These are phyloP conservation scores for Leccinum subgranulosum DNA, from an alignment of 768 basidiomycete species.

Conservation along the genomic window DNA sequence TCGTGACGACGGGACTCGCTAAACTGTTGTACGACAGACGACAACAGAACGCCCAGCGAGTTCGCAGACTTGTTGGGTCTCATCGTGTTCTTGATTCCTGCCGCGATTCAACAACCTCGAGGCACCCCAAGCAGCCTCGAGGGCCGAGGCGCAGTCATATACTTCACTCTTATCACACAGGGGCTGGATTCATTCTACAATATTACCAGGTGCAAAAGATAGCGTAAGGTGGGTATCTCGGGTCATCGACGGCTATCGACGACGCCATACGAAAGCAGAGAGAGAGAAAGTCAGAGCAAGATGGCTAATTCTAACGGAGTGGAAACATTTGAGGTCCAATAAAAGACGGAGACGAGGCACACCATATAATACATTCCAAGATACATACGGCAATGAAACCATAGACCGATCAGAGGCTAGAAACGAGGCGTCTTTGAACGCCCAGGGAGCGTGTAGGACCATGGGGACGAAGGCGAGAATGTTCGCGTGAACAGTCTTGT, in stretches of 20 bases:
- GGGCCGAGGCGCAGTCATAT: slow-evolving; percentile 1
- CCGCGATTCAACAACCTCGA: background rate
- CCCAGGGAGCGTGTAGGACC: background rate
- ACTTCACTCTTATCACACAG: background rate
- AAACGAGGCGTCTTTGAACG: background rate
- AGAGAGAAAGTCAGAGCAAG: background rate
- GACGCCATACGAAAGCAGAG: background rate
- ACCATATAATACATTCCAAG: background rate
- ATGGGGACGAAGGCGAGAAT: background rate
- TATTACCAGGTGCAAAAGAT: slow-evolving; percentile 12
- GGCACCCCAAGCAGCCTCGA: slow-evolving; percentile 9
- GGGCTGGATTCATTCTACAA: background rate
- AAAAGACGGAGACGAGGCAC: background rate
- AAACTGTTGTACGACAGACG: slow-evolving; percentile 23
- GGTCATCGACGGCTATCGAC: background rate
- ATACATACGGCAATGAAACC: background rate
- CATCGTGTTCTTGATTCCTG: background rate
- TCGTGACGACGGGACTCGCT: slow-evolving; percentile 12
- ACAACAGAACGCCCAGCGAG: slow-evolving; percentile 8
- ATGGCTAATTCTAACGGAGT: background rate
- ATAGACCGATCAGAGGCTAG: background rate
- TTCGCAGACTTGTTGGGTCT: background rate
- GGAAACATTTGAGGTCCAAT: background rate
- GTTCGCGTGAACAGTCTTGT: background rate
- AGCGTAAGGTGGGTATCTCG: background rate